Evolutionary conservation across 2,329 filamentous ascomycete species (phyloP).

Genomic region (Teratosphaeria epicoccoides): DNA sequence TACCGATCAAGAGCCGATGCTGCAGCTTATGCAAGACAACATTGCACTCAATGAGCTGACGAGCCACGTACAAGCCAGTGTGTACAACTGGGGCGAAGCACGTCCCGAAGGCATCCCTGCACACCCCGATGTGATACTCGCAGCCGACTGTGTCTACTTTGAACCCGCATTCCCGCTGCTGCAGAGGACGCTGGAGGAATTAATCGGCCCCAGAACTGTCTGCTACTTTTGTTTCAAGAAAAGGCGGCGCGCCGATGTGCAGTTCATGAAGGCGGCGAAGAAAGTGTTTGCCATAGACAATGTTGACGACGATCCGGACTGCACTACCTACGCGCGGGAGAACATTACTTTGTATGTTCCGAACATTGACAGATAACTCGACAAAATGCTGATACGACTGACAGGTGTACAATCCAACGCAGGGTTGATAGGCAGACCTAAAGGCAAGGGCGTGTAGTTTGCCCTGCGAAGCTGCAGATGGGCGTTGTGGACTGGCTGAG

Average conservation of each 20-base stretch:
- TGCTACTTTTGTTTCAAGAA: slow-evolving; percentile 95
- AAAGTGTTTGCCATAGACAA: slow-evolving; percentile 40
- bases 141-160: slow-evolving; percentile 94
- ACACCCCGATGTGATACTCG: slow-evolving; percentile 68
- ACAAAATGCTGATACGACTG: slow-evolving; percentile 1
- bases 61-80: slow-evolving; percentile 50
- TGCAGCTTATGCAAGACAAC: slow-evolving; percentile 75
- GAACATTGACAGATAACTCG: background rate
- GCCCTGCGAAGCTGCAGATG: background rate
- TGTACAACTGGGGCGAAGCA: slow-evolving; percentile 66
- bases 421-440: background rate
- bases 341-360: slow-evolving; percentile 39
- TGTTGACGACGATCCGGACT: slow-evolving; percentile 40
- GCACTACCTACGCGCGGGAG: slow-evolving; percentile 34
- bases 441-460: background rate
- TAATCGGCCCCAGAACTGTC: slow-evolving; percentile 55
- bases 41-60: slow-evolving; percentile 67
- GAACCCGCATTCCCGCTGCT: slow-evolving; percentile 89
- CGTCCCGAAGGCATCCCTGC: slow-evolving; percentile 33
- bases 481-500: background rate
- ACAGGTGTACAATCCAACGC: slow-evolving; percentile 7
- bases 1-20: slow-evolving; percentile 82
- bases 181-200: slow-evolving; percentile 62
- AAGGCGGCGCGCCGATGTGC: slow-evolving; percentile 57
- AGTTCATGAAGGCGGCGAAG: slow-evolving; percentile 41